phyloP scores from a whole-genome alignment of 2,329 filamentous ascomycete species.

The Cladosporium oxysporum region DNA sequence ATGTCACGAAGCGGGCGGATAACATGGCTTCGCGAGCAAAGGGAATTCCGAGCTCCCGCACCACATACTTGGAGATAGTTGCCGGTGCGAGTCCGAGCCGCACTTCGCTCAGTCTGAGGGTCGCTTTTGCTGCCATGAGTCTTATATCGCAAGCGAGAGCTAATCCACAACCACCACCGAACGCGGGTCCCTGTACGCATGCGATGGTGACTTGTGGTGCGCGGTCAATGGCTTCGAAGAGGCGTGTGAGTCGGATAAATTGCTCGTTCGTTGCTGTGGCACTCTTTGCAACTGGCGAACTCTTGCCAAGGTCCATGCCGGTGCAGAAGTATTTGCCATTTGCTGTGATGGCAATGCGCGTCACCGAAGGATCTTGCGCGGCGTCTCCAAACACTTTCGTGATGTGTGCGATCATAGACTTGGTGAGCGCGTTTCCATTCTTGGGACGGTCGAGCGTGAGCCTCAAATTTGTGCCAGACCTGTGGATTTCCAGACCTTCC shows the following conservation, averaged over 20 bases:
- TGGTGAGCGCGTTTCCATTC: slow-evolving; percentile 27
- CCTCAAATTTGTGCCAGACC: slow-evolving; percentile 22
- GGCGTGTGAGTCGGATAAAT: slow-evolving; percentile 23
- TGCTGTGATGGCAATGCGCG: slow-evolving; percentile 24
- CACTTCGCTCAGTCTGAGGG: slow-evolving; percentile 26
- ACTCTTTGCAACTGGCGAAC: slow-evolving; percentile 21
- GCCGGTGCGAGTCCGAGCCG: slow-evolving; percentile 27
- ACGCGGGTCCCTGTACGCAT: slow-evolving; percentile 23
- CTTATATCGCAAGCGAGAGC: slow-evolving; percentile 27
- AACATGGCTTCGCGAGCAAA: slow-evolving; percentile 20
- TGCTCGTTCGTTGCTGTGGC: slow-evolving; percentile 17
- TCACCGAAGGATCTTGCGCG: slow-evolving; percentile 22
- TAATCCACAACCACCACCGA: slow-evolving; percentile 26
- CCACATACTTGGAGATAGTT: slow-evolving; percentile 24
- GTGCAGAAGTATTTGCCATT: slow-evolving; percentile 30
- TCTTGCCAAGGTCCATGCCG: slow-evolving; percentile 27
- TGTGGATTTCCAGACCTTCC: slow-evolving; percentile 12
- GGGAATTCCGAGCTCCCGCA: slow-evolving; percentile 18
- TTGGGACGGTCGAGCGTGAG: slow-evolving; percentile 25
- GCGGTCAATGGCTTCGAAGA: slow-evolving; percentile 26
- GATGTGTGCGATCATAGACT: slow-evolving; percentile 25
- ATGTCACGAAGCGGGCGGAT: background rate
- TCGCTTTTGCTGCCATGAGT: slow-evolving; percentile 22
- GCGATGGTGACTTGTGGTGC: slow-evolving; percentile 26
- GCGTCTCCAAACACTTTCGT: slow-evolving; percentile 22